Percentiles rank a stretch among this genome's conserved stretches.
phyloP scores from a whole-genome alignment of 1,139 yeast genomes.

The Starmera stellimalicola region DNA sequence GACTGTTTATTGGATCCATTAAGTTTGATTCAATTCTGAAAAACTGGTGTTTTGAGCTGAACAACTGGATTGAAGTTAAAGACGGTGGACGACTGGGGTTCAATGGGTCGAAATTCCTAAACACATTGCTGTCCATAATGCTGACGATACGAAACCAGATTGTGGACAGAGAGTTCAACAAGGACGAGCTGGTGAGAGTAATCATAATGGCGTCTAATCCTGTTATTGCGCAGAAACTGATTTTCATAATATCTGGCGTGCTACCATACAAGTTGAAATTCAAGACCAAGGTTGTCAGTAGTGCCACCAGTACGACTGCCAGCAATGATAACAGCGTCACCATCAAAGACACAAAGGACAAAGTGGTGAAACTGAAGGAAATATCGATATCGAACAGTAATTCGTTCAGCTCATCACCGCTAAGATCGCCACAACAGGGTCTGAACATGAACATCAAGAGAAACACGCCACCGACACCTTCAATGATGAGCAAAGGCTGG shows the following conservation, averaged over 20 bases:
- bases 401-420: not conserved
- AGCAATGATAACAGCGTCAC: not conserved
- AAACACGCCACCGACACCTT: constrained; percentile 14
- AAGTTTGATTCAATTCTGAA: constrained; percentile 19
- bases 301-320: not conserved
- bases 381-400: not conserved
- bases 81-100: constrained; percentile 33
- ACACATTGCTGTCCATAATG: constrained; percentile 13
- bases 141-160: constrained; percentile 21
- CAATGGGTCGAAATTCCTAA: constrained; percentile 15
- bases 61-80: constrained; percentile 54
- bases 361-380: not conserved
- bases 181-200: constrained; percentile 33
- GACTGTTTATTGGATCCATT: constrained; percentile 24
- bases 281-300: not conserved
- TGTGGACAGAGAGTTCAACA: constrained; percentile 3
- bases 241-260: constrained; percentile 45
- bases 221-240: constrained; percentile 48
- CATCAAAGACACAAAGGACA: not conserved
- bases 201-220: constrained; percentile 54
- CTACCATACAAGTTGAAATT: constrained; percentile 20
- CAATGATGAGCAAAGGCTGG: constrained; percentile 16
- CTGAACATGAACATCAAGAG: not conserved
- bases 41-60: constrained; percentile 49
- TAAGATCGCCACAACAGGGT: not conserved